Evolutionary conservation across 2,329 filamentous ascomycete species (phyloP).

Genomic region (Aspergillus fumigatus): DNA sequence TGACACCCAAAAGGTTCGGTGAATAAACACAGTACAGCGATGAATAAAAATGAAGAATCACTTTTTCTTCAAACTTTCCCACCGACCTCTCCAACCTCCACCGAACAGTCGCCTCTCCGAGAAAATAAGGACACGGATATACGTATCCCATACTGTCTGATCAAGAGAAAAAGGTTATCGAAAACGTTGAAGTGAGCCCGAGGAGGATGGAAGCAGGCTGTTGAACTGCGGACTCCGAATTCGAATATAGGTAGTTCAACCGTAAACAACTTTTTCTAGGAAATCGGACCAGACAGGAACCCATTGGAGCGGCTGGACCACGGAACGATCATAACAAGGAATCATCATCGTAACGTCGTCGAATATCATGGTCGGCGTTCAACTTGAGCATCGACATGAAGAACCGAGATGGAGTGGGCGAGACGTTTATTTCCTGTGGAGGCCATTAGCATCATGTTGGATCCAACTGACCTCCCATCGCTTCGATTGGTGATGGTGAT

Average conservation of each 20-base stretch:
- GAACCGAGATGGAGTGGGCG: slow-evolving; percentile 53
- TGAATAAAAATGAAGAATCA: slow-evolving; percentile 6
- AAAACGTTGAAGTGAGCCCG: slow-evolving; percentile 28
- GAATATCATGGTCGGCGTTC: slow-evolving; percentile 38
- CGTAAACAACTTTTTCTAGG: neutral
- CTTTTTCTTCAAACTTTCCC: slow-evolving; percentile 6
- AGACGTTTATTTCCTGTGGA: slow-evolving; percentile 63
- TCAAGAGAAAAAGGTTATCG: slow-evolving; percentile 16
- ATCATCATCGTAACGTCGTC: slow-evolving; percentile 31
- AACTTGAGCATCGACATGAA: slow-evolving; percentile 32
- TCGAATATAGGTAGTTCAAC: slow-evolving; percentile 7
- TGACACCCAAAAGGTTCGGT: slow-evolving; percentile 16
- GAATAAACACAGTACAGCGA: slow-evolving; percentile 13
- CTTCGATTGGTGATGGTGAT: neutral
- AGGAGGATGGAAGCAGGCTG: slow-evolving; percentile 18
- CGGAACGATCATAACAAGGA: slow-evolving; percentile 26
- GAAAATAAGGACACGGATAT: slow-evolving; percentile 13
- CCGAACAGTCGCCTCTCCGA: slow-evolving; percentile 29
- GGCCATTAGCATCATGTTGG: slow-evolving; percentile 28
- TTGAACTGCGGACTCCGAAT: slow-evolving; percentile 29
- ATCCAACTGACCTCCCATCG: neutral
- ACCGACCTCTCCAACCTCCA: slow-evolving; percentile 29
- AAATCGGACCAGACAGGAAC: slow-evolving; percentile 18
- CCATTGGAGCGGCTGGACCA: slow-evolving; percentile 21
- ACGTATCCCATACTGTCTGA: slow-evolving; percentile 17